Base-by-base conservation (phyloP, 2,329 filamentous ascomycete species). In the Ophiostoma sp. region DNA sequence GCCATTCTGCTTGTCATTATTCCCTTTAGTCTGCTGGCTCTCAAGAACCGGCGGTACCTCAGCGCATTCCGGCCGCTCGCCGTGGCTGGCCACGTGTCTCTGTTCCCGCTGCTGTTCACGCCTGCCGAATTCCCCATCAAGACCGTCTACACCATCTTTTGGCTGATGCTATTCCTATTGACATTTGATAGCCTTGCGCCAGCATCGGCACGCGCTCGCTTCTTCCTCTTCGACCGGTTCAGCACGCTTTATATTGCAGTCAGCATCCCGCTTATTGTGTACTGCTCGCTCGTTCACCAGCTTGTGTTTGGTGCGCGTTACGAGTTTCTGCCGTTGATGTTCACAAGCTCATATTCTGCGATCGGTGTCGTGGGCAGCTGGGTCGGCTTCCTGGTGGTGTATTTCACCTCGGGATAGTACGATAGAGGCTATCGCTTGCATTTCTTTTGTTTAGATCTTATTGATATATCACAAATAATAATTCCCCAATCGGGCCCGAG, bases 331-430 rank as follows among this genome's bases (percentile, higher is more conserved):
- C 95, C 95, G 40, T 81, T 98, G 73, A 98, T 99, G 94, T 95
- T 98, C 76, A 97, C 89, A 73, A 98, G 94, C 81, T 90, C 91
- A 12, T 99, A 98, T 78, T 92, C 90, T 45, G 95, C 95, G 4
- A 82, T 98, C 69, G 95, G 95, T n/a, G 93, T 98, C 0, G 87
- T 97, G 18, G 93, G 92, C 3, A 98, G 95, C 79, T 98, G 94
- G 94, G 75, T 97, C 55, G 93, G 95, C 9, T 97, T 97, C 77
- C 87, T 93, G 81, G 91, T 96, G 44, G 93, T 98, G 66, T 98
- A 94, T 79, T 93, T 97, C 74, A 82, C 83, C 6, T 84, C 83
- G 45, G 85, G 77, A 44, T 27, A 11, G 49, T 4, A 47, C 7
- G 7, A 18, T 55, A 7, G 6, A 27, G 18, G n/a, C 18, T 9